These are phyloP conservation scores for Bocquillonia castaneifolia DNA, from an alignment of 441 rosid species.

Conservation along the genomic window DNA sequence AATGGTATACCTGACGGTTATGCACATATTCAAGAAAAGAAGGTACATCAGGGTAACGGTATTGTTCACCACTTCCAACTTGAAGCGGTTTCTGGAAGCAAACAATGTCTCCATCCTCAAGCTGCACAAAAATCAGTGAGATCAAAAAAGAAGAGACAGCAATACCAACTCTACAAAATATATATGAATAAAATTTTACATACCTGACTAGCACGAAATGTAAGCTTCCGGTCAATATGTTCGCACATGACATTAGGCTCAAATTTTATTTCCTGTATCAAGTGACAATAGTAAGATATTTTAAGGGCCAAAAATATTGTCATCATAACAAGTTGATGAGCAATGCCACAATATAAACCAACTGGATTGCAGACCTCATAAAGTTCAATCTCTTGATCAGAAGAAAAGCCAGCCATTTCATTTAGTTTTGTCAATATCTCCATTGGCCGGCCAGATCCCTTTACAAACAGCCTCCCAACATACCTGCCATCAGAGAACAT, in stretches of 20 bases:
- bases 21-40: conserved; percentile 89
- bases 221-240: conserved; percentile 63
- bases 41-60: conserved; percentile 70
- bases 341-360: not conserved
- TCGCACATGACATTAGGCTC: conserved; percentile 94
- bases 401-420: conserved; percentile 82
- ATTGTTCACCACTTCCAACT: conserved; percentile 45
- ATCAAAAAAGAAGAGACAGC: conserved; percentile 7
- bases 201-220: conserved; percentile 83
- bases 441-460: conserved; percentile 65
- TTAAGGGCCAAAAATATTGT: not conserved
- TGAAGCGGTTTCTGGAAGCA: conserved; percentile 74
- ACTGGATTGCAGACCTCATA: conserved; percentile 55
- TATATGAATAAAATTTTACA: conserved; percentile 2
- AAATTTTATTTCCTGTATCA: conserved; percentile 86
- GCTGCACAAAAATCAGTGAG: conserved; percentile 40
- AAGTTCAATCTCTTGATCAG: conserved; percentile 80
- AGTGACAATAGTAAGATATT: conserved; percentile 1
- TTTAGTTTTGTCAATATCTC: conserved; percentile 70
- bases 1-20: conserved; percentile 72
- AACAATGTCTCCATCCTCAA: conserved; percentile 94
- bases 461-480: conserved; percentile 82
- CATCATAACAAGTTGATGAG: not conserved
- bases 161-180: not conserved
- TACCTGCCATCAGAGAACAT: conserved; percentile 44